Conservation (phyloP, 257 asterid genomes). For the Schizonepeta tenuifolia region DNA sequence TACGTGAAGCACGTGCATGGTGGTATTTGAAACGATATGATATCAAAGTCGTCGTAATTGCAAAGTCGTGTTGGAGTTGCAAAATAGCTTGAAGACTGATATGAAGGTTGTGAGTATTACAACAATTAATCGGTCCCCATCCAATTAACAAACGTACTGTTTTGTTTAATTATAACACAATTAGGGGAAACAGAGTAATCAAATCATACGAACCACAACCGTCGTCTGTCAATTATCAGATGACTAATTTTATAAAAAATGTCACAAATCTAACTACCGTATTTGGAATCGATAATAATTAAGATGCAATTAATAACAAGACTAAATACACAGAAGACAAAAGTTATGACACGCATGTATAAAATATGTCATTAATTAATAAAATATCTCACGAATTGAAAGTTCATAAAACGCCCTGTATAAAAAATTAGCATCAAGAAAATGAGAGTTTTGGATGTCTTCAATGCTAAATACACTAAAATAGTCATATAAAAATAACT, state of each 20-base stretch:
- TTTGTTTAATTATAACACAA: neutral
- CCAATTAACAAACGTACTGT: neutral
- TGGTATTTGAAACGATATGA: no score
- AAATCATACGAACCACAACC: neutral
- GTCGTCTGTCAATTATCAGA: neutral
- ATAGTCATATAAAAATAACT: neutral
- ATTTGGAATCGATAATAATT: neutral
- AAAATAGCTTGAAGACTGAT: no score
- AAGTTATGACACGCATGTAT: neutral
- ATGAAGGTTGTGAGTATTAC: no score
- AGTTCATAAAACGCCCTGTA: neutral
- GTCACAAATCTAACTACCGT: slow-evolving; percentile 5
- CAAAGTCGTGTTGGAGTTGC: no score
- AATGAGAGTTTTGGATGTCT: slow-evolving; percentile 5
- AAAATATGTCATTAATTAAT: neutral
- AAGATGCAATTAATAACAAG: neutral
- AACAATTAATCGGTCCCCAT: neutral
- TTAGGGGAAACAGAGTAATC: no score
- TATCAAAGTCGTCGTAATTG: no score
- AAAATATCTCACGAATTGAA: neutral
- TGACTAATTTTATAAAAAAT: neutral
- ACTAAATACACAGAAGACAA: neutral
- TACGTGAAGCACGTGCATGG: no score
- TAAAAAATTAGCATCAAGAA: slow-evolving; percentile 8
- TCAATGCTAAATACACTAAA: slow-evolving; percentile 12